phyloP scores from a whole-genome alignment of 345 rosid genomes.

The Geranium brycei region DNA sequence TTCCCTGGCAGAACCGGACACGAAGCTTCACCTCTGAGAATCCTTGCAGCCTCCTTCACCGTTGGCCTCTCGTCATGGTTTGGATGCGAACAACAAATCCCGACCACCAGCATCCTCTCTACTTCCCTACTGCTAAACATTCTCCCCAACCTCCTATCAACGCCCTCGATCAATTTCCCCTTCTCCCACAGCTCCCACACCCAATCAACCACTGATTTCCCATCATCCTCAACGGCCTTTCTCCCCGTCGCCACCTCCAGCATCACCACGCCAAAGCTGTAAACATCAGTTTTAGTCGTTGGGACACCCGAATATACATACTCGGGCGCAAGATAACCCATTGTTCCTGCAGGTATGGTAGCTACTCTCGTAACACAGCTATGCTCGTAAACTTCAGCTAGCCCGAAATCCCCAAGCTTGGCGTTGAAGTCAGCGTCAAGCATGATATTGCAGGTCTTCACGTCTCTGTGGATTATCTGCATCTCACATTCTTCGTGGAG shows the following conservation, averaged over 20 bases:
- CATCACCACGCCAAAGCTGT: conserved; percentile 74
- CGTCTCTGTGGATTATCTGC: conserved; percentile 79
- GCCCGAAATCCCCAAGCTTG: conserved; percentile 72
- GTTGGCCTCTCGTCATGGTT: conserved; percentile 46
- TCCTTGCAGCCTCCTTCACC: conserved; percentile 48
- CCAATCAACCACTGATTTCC: conserved; percentile 45
- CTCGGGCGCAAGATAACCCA: conserved; percentile 83
- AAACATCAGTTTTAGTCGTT: conserved; percentile 55
- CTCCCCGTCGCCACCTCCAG: conserved; percentile 63
- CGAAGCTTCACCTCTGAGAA: conserved; percentile 55
- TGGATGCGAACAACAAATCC: conserved; percentile 65
- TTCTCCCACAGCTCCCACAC: conserved; percentile 59
- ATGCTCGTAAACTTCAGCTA: conserved; percentile 74
- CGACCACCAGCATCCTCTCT: conserved; percentile 53
- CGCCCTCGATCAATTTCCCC: conserved; percentile 40
- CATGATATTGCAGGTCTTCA: conserved; percentile 68
- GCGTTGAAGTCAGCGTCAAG: conserved; percentile 68
- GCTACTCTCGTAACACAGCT: conserved; percentile 41
- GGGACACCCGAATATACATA: conserved; percentile 65
- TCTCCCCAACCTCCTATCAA: conserved; percentile 40
- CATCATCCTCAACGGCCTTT: conserved; percentile 48
- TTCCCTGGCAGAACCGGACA: conserved; percentile 39
- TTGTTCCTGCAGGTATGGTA: conserved; percentile 69
- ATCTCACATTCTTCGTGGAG: conserved; percentile 76
- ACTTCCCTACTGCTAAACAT: conserved; percentile 34